Evolutionary conservation across 2,329 filamentous ascomycete genomes (phyloP).

Genomic region (Colletotrichum lindemuthianum): DNA sequence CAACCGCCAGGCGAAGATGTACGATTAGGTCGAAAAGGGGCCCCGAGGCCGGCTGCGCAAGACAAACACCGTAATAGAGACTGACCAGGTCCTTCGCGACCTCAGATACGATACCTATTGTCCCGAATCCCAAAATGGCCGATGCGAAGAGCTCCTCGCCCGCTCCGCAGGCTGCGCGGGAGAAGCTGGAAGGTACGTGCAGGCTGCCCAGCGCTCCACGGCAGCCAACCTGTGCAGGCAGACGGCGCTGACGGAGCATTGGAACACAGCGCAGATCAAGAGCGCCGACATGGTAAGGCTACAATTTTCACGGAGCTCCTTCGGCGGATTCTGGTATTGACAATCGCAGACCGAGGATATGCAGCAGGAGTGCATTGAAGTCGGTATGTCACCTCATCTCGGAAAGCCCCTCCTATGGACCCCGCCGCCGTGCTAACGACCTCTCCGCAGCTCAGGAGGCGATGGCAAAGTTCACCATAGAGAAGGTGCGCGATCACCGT

Average conservation of each 20-base stretch:
- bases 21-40: constrained; percentile 23
- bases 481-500: constrained; percentile 59
- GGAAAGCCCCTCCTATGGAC: constrained; percentile 1
- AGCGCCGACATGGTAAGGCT: constrained; percentile 92
- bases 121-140: constrained; percentile 45
- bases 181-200: constrained; percentile 79
- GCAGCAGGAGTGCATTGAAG: constrained; percentile 94
- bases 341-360: constrained; percentile 86
- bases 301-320: neutral
- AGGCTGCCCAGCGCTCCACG: constrained; percentile 4
- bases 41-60: neutral
- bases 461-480: constrained; percentile 70
- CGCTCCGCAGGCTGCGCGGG: constrained; percentile 68
- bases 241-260: constrained; percentile 12
- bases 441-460: constrained; percentile 65
- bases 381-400: constrained; percentile 72
- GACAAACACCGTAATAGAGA: constrained; percentile 1
- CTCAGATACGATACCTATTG: neutral
- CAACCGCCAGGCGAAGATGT: neutral
- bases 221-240: constrained; percentile 25
- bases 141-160: constrained; percentile 53
- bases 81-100: constrained; percentile 6
- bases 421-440: constrained; percentile 21
- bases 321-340: constrained; percentile 41
- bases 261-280: constrained; percentile 87